Percentiles rank a stretch among this genome's conserved stretches.
Conservation (phyloP, 768 basidiomycete genomes). For the Cantharellus cinnabarinus region DNA sequence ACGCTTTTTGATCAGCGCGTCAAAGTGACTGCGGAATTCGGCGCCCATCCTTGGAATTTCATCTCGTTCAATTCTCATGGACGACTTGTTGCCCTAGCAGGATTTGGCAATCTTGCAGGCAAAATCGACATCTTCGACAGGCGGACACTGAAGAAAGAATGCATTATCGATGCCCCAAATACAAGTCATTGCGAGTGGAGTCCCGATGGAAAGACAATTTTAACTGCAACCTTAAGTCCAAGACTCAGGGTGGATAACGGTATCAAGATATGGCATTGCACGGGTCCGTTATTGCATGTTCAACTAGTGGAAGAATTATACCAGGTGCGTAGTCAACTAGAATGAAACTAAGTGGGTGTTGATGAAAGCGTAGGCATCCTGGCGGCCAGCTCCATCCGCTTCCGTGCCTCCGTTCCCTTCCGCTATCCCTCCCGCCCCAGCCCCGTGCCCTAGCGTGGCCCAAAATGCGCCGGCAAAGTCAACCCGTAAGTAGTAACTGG, state of each 20-base stretch:
- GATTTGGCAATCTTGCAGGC: conserved; percentile 92
- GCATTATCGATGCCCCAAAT: conserved; percentile 72
- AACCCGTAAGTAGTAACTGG: conserved; percentile 11
- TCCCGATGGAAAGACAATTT: conserved; percentile 74
- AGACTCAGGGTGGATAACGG: conserved; percentile 93
- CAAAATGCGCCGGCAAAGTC: conserved; percentile 34
- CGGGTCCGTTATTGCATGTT: conserved; percentile 68
- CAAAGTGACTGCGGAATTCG: conserved; percentile 76
- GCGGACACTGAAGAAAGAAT: conserved; percentile 59
- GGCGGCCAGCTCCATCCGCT: conserved; percentile 28
- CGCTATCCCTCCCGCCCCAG: conserved; percentile 44
- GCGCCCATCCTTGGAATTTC: conserved; percentile 74
- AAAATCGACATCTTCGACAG: conserved; percentile 86
- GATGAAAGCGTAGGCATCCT: no score
- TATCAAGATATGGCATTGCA: conserved; percentile 88
- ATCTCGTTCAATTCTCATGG: conserved; percentile 90
- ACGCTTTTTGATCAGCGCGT: conserved; percentile 85
- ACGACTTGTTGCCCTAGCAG: conserved; percentile 68
- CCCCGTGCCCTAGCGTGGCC: conserved; percentile 15
- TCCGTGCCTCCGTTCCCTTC: conserved; percentile 30
- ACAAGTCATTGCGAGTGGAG: conserved; percentile 93
- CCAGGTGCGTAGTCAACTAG: conserved; percentile 24
- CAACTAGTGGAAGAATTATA: conserved; percentile 77
- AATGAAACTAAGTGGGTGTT: no score
- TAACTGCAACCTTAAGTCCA: conserved; percentile 92